A percentile compares a stretch with the other conserved stretches of the same genome.
phyloP scores from a whole-genome alignment of 2,329 filamentous ascomycete species.

The Colletotrichum sansevieriae region DNA sequence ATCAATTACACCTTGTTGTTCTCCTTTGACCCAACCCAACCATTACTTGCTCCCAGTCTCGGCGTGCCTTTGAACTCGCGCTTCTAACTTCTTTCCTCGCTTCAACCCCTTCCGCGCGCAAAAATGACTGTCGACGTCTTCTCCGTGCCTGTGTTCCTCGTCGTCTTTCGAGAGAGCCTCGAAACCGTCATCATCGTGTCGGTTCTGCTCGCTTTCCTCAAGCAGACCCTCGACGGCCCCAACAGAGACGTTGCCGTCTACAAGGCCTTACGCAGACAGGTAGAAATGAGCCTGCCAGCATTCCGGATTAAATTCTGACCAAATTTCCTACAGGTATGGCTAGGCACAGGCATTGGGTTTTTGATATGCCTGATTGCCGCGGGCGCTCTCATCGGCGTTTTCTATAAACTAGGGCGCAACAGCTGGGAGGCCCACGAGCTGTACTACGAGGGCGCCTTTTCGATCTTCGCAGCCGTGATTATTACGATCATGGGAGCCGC shows the following conservation, averaged over 20 bases:
- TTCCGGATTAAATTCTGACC: constrained; percentile 5
- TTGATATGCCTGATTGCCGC: constrained; percentile 73
- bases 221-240: constrained; percentile 79
- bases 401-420: constrained; percentile 76
- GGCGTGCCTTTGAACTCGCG: not conserved
- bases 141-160: constrained; percentile 87
- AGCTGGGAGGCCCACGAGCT: constrained; percentile 77
- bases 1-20: not conserved
- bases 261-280: constrained; percentile 76
- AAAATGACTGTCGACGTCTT: constrained; percentile 77
- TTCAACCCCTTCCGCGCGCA: not conserved
- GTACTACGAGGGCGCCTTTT: constrained; percentile 86
- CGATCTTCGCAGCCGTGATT: constrained; percentile 80
- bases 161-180: constrained; percentile 87
- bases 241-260: constrained; percentile 72
- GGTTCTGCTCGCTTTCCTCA: constrained; percentile 87
- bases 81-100: constrained; percentile 6
- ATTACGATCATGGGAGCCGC: constrained; percentile 86
- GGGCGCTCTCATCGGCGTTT: constrained; percentile 75
- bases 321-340: constrained; percentile 65
- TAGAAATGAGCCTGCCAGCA: constrained; percentile 43
- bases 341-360: constrained; percentile 70
- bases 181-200: constrained; percentile 89
- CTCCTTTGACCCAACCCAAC: not conserved
- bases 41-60: constrained; percentile 7